A percentile compares a stretch with the other conserved stretches of the same genome.
Conservation (phyloP, 2,329 filamentous ascomycete species). For the Alternaria arborescens region DNA sequence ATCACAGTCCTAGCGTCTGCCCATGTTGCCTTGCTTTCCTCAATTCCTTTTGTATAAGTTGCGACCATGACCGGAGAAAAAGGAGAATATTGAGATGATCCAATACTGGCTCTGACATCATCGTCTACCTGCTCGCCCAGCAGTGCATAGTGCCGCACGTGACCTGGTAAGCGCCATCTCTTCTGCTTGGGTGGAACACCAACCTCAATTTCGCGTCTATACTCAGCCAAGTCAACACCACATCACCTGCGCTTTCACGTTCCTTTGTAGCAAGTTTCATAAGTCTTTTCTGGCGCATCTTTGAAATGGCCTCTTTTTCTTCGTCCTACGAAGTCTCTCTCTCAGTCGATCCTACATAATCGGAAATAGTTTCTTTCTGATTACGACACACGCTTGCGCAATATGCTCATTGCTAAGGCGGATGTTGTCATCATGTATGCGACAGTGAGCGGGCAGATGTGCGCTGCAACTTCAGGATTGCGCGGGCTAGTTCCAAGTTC, state of each 20-base stretch:
- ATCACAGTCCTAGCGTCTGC: not conserved
- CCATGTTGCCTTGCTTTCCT: not conserved
- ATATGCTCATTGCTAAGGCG: not conserved
- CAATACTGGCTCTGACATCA: not conserved
- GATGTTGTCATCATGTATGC: not conserved
- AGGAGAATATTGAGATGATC: not conserved
- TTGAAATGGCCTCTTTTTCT: not conserved
- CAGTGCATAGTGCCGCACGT: conserved; percentile 13
- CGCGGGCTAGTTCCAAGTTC: conserved; percentile 2
- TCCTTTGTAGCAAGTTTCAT: not conserved
- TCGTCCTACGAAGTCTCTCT: not conserved
- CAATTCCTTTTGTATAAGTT: not conserved
- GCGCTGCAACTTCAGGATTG: conserved; percentile 11
- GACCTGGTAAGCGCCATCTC: conserved; percentile 15
- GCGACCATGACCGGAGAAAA: not conserved
- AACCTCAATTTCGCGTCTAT: conserved; percentile 11
- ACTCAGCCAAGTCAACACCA: conserved; percentile 7
- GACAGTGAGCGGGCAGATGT: not conserved
- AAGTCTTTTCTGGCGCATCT: not conserved
- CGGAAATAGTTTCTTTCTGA: not conserved
- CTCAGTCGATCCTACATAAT: not conserved
- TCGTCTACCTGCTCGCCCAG: not conserved
- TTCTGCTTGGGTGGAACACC: not conserved
- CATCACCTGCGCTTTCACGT: conserved; percentile 8
- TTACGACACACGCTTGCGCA: not conserved